phyloP scores from a whole-genome alignment of 2,329 filamentous ascomycete species.

The Fusarium stilboides region DNA sequence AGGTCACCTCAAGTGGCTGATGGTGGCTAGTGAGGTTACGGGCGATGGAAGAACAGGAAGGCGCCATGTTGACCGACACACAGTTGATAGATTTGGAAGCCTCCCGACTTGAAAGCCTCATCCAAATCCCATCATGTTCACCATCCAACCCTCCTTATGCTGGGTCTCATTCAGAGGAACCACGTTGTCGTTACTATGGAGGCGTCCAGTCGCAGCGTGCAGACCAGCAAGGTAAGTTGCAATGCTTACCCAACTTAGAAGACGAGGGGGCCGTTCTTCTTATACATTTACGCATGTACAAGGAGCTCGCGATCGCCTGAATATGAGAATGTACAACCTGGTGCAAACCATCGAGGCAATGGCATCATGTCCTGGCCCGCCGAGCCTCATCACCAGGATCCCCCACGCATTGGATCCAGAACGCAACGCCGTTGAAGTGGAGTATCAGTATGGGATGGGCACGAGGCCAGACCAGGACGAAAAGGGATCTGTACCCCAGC shows the following conservation, averaged over 20 bases:
- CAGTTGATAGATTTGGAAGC: not conserved
- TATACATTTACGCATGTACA: constrained; percentile 32
- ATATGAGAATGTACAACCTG: constrained; percentile 21
- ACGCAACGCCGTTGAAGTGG: constrained; percentile 28
- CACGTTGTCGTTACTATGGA: constrained; percentile 30
- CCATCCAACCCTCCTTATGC: constrained; percentile 12
- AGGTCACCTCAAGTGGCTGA: not conserved
- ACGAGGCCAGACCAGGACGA: constrained; percentile 28
- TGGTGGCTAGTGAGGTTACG: not conserved
- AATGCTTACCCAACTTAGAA: constrained; percentile 20
- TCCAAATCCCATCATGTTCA: constrained; percentile 10
- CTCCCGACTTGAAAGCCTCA: constrained; percentile 10
- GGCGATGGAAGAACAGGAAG: not conserved
- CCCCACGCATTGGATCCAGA: constrained; percentile 10
- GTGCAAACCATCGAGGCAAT: constrained; percentile 23
- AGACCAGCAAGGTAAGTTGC: constrained; percentile 31
- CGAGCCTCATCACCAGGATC: constrained; percentile 39
- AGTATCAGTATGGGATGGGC: constrained; percentile 22
- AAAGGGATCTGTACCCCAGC: constrained; percentile 41
- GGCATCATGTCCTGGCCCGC: constrained; percentile 38
- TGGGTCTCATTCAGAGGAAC: constrained; percentile 26
- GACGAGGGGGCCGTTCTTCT: constrained; percentile 16
- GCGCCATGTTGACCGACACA: not conserved
- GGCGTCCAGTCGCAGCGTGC: constrained; percentile 26
- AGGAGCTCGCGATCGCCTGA: constrained; percentile 2